phyloP scores from a whole-genome alignment of 257 asterid genomes.

The Penstemon barbatus region DNA sequence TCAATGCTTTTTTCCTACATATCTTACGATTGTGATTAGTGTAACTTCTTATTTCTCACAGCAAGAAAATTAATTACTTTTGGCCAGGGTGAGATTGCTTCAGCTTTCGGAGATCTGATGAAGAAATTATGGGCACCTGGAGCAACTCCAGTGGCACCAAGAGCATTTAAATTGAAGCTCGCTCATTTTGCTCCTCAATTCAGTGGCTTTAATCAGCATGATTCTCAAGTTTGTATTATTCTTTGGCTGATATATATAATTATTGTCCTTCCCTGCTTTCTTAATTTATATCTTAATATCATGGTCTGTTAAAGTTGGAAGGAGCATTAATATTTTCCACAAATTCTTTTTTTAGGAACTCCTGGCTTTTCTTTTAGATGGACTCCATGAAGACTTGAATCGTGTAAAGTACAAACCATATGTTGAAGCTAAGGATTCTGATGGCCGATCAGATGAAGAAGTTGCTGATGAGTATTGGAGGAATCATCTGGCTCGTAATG shows the following conservation, averaged over 20 bases:
- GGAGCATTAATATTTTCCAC: conserved; percentile 24
- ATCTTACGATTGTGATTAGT: conserved; percentile 1
- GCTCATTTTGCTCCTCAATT: conserved; percentile 98
- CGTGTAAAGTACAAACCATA: conserved; percentile 93
- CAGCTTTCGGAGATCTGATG: conserved; percentile 86
- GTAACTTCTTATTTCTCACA: conserved; percentile 21
- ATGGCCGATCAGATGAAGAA: conserved; percentile 82
- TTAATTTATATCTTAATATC: conserved; percentile 11
- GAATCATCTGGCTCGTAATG: conserved; percentile 95
- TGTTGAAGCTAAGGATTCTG: conserved; percentile 84
- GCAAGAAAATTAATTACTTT: conserved; percentile 23
- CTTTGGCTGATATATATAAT: conserved; percentile 23
- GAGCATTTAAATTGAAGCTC: conserved; percentile 80
- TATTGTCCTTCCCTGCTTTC: conserved; percentile 11
- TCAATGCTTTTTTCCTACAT: conserved; percentile 11
- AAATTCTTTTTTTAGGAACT: conserved; percentile 64
- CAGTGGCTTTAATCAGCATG: conserved; percentile 94
- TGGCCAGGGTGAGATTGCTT: conserved; percentile 91
- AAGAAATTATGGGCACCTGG: conserved; percentile 98
- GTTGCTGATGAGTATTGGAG: conserved; percentile 93
- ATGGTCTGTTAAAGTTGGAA: conserved; percentile 25
- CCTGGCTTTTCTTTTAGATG: conserved; percentile 91
- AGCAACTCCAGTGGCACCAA: conserved; percentile 84
- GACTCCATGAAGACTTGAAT: conserved; percentile 98
- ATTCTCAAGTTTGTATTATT: conserved; percentile 75